phyloP scores from a whole-genome alignment of 768 basidiomycete species.

The Trichaptum fuscoviolaceum region DNA sequence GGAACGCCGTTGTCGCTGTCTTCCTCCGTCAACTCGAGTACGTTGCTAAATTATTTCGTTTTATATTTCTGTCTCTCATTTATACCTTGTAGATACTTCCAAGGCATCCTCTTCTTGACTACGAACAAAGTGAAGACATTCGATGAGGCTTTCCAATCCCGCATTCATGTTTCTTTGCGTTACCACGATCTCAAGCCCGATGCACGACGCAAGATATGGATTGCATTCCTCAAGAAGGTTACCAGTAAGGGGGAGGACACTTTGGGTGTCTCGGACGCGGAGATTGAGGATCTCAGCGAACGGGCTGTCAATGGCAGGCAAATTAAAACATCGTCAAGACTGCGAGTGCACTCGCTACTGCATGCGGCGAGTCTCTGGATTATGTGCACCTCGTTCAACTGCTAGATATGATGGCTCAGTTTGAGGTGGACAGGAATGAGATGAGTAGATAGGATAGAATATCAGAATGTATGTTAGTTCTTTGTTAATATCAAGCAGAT shows the following conservation, averaged over 20 bases:
- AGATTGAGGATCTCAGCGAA: constrained; percentile 42
- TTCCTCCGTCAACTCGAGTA: constrained; percentile 27
- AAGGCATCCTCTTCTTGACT: constrained; percentile 34
- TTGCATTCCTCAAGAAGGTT: constrained; percentile 50
- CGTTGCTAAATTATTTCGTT: constrained; percentile 17
- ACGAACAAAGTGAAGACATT: constrained; percentile 33
- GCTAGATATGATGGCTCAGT: constrained; percentile 59
- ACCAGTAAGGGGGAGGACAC: constrained; percentile 20
- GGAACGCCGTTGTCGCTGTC: constrained; percentile 70
- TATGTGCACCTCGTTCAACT: constrained; percentile 51
- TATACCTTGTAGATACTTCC: constrained; percentile 22
- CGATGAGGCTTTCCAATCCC: constrained; percentile 30
- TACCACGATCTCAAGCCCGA: constrained; percentile 51
- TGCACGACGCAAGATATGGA: constrained; percentile 57
- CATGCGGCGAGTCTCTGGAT: constrained; percentile 38
- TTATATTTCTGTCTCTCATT: constrained; percentile 19
- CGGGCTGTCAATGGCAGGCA: constrained; percentile 57
- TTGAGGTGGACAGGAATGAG: constrained; percentile 17
- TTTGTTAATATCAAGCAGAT: too few species aligned
- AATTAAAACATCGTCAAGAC: constrained; percentile 66
- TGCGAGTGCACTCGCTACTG: constrained; percentile 54
- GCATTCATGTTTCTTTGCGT: constrained; percentile 39
- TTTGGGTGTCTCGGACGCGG: constrained; percentile 8
- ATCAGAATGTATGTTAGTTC: too few species aligned
- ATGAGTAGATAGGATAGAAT: neutral